A percentile compares a stretch with the other conserved stretches of the same genome.
phyloP scores from a whole-genome alignment of 1,284 basidiomycete genomes.

The Leccinum solheimii region DNA sequence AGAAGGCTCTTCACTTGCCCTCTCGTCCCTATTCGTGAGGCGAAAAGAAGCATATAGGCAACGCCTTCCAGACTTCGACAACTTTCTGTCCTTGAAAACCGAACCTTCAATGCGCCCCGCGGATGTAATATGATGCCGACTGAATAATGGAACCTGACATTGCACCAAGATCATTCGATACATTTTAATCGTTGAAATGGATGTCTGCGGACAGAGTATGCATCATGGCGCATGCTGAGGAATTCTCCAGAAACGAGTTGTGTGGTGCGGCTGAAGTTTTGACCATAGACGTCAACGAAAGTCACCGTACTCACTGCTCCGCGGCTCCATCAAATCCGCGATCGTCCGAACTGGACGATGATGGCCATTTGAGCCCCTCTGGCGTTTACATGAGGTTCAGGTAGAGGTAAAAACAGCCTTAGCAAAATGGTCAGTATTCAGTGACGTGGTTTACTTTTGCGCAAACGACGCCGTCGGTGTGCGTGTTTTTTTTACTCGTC shows the following conservation, averaged over 20 bases:
- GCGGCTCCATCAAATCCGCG: neutral
- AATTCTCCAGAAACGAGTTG: neutral
- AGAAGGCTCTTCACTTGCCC: slow-evolving; percentile 11
- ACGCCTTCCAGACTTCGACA: neutral
- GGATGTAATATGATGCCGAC: neutral
- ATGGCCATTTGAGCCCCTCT: slow-evolving; percentile 38
- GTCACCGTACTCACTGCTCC: neutral
- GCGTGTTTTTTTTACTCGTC: slow-evolving; percentile 80
- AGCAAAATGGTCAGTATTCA: slow-evolving; percentile 63
- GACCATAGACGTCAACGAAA: neutral
- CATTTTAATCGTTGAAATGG: neutral
- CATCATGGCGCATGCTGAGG: neutral
- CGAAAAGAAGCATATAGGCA: neutral
- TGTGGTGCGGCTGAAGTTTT: neutral
- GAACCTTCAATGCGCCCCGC: neutral
- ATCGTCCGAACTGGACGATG: neutral
- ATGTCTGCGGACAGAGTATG: neutral
- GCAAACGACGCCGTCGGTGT: neutral
- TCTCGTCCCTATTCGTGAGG: neutral
- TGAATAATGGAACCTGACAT: neutral
- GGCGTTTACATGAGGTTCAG: slow-evolving; percentile 84
- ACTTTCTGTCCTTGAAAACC: neutral
- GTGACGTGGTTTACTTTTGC: neutral
- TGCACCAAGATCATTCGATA: neutral
- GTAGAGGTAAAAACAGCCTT: slow-evolving; percentile 95